These are phyloP conservation scores for Postia placenta DNA, from an alignment of 768 basidiomycete genomes.

Conservation along the genomic window DNA sequence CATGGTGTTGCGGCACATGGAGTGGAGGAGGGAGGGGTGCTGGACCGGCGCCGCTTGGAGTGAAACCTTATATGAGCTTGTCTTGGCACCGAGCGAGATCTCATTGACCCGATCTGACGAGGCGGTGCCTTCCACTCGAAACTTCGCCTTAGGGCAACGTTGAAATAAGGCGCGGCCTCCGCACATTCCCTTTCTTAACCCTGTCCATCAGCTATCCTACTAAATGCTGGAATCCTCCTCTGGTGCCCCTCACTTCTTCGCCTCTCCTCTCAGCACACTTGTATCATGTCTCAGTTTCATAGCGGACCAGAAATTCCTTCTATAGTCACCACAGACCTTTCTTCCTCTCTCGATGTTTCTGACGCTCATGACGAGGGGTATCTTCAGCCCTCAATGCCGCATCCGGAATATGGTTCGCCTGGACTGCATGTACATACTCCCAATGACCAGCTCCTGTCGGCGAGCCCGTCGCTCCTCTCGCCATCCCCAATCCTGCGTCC, in stretches of 20 bases:
- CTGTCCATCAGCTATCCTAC: background rate
- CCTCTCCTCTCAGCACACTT: background rate
- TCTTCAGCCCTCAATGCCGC: slow-evolving; percentile 1
- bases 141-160: background rate
- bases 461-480: slow-evolving; percentile 4
- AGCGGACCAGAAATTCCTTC: slow-evolving; percentile 13
- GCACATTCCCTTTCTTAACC: slow-evolving; percentile 1
- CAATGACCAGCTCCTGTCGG: background rate
- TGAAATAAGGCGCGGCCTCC: background rate
- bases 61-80: no score
- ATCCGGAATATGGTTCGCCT: background rate
- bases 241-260: background rate
- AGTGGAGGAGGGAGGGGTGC: background rate
- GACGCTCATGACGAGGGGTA: slow-evolving; percentile 6
- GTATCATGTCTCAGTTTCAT: slow-evolving; percentile 6
- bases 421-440: slow-evolving; percentile 1
- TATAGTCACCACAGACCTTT: slow-evolving; percentile 19
- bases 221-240: background rate
- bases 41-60: no score
- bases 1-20: background rate
- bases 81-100: background rate
- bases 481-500: slow-evolving; percentile 11
- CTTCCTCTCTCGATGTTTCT: slow-evolving; percentile 14
- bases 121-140: slow-evolving; percentile 2
- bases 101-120: background rate